Conservation (phyloP, 371 early-diverging fungal species). For the Mortierella sp. region DNA sequence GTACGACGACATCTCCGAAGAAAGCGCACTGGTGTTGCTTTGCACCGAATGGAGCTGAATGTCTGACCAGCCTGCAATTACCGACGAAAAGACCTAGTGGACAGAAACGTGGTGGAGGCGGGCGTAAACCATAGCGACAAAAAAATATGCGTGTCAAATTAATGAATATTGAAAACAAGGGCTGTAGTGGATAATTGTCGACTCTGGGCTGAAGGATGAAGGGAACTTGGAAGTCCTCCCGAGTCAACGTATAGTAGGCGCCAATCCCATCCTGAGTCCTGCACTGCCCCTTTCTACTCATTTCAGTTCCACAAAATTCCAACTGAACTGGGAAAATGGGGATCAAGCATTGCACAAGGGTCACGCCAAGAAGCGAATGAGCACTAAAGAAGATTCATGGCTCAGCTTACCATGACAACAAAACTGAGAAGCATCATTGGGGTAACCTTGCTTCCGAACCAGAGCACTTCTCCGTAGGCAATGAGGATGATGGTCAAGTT, state of each 20-base stretch:
- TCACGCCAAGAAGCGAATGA: neutral
- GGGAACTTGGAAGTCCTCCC: neutral
- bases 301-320: neutral
- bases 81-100: conserved; percentile 85
- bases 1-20: conserved; percentile 34
- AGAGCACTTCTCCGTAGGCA: conserved; percentile 93
- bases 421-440: conserved; percentile 89
- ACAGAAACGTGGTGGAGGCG: neutral
- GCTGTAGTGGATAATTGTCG: neutral
- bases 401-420: conserved; percentile 81
- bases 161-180: neutral
- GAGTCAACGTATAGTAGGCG: too few species aligned
- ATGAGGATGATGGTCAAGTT: conserved; percentile 98
- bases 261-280: too few species aligned
- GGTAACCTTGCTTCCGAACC: conserved; percentile 86
- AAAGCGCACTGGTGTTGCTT: neutral
- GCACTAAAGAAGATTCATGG: neutral
- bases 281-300: too few species aligned
- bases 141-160: neutral
- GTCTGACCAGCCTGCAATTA: conserved; percentile 91
- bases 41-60: conserved; percentile 46
- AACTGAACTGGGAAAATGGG: neutral
- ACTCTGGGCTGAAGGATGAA: conserved; percentile 2
- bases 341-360: neutral
- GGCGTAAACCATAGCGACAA: conserved; percentile 1